Percentiles rank a stretch among this genome's conserved stretches.
Evolutionary conservation across 768 basidiomycete genomes (phyloP).

Genomic region (Mycena capillaripes): DNA sequence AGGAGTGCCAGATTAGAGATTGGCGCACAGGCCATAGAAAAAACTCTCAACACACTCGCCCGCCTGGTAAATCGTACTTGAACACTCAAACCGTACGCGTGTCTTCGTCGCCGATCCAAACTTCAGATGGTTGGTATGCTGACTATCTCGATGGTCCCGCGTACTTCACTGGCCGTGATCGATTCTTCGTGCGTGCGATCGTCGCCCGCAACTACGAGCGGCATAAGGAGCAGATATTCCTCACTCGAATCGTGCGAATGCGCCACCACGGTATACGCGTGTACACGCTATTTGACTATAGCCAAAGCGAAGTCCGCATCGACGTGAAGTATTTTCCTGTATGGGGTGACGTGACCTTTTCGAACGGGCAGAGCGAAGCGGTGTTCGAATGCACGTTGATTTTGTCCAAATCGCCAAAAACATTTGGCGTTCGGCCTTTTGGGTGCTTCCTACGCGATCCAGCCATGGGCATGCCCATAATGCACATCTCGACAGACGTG

Average conservation of each 20-base stretch:
- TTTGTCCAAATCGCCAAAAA: neutral
- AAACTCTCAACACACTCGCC: neutral
- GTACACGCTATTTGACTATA: neutral
- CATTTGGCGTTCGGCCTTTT: neutral
- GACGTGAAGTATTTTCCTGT: neutral
- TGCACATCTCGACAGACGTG: neutral
- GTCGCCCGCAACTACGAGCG: neutral
- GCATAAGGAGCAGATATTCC: neutral
- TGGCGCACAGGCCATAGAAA: neutral
- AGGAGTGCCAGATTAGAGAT: neutral
- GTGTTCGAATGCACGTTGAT: neutral
- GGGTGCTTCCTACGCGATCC: neutral
- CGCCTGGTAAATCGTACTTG: neutral
- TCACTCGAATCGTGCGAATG: neutral
- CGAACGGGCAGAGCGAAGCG: neutral
- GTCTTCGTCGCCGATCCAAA: neutral
- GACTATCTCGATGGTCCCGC: neutral
- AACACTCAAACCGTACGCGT: neutral
- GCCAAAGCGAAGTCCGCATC: neutral
- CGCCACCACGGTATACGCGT: neutral
- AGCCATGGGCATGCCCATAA: neutral
- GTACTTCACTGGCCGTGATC: neutral
- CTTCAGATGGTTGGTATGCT: neutral
- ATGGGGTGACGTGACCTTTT: neutral
- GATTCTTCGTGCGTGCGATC: neutral